These are phyloP conservation scores for Metschnikowia gruessii DNA, from an alignment of 805 yeast species.

Conservation along the genomic window DNA sequence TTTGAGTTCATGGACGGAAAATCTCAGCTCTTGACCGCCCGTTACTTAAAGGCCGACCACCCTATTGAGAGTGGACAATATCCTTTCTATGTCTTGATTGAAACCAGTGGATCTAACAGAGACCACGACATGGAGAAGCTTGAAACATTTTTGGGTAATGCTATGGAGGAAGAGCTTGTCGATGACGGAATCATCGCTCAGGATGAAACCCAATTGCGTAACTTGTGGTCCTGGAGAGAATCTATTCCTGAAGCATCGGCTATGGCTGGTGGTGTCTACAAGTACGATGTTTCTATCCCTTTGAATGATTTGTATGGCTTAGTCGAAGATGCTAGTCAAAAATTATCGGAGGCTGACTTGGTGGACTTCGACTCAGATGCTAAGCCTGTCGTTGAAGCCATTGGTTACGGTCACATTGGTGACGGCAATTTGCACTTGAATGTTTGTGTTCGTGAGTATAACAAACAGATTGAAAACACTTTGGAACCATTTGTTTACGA, in stretches of 20 bases:
- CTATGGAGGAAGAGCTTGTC: slow-evolving; percentile 81
- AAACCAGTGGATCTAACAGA: slow-evolving; percentile 92
- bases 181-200: slow-evolving; percentile 96
- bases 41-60: slow-evolving; percentile 57
- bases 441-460: slow-evolving; percentile 83
- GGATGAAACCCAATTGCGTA: slow-evolving; percentile 81
- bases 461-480: slow-evolving; percentile 69
- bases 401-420: slow-evolving; percentile 98
- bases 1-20: slow-evolving; percentile 89
- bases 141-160: slow-evolving; percentile 75
- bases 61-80: slow-evolving; percentile 76
- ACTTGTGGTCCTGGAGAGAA: slow-evolving; percentile 96
- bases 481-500: slow-evolving; percentile 96
- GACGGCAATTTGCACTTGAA: slow-evolving; percentile 96
- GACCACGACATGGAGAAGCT: slow-evolving; percentile 92
- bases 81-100: slow-evolving; percentile 89
- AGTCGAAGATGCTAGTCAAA: slow-evolving; percentile 71
- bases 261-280: slow-evolving; percentile 89
- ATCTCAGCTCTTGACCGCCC: slow-evolving; percentile 61
- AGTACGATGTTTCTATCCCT: slow-evolving; percentile 94
- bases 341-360: slow-evolving; percentile 54
- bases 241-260: slow-evolving; percentile 86
- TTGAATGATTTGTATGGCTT: slow-evolving; percentile 74
- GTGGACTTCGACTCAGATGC: slow-evolving; percentile 57
- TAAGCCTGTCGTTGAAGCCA: slow-evolving; percentile 80